phyloP scores from a whole-genome alignment of 495 filamentous ascomycete species.

The Aspergillus homomorphus region DNA sequence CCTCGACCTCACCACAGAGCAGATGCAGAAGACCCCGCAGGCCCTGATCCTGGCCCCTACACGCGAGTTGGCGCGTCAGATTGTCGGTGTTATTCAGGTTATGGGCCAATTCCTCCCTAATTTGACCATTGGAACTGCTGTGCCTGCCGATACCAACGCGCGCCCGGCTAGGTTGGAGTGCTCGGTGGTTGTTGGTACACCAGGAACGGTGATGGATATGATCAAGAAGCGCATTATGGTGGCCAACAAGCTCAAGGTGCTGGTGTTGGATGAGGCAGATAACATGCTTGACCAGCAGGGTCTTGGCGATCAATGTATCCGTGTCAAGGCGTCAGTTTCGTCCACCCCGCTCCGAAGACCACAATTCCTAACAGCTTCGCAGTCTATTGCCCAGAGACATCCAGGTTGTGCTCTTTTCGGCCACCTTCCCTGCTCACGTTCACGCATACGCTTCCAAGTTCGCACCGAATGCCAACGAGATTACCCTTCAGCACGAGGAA shows the following conservation, averaged over 20 bases:
- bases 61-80: constrained; percentile 93
- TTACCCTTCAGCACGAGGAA: constrained; percentile 84
- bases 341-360: constrained; percentile 3
- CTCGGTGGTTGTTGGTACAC: constrained; percentile 86
- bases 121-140: constrained; percentile 69
- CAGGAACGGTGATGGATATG: constrained; percentile 86
- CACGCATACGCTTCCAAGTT: constrained; percentile 74
- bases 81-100: constrained; percentile 71
- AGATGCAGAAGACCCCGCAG: constrained; percentile 60
- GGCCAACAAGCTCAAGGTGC: constrained; percentile 61
- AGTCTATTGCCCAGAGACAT: constrained; percentile 67
- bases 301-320: constrained; percentile 87
- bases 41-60: constrained; percentile 88
- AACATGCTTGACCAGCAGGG: constrained; percentile 96
- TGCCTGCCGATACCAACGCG: constrained; percentile 67
- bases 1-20: constrained; percentile 63
- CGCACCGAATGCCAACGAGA: constrained; percentile 79
- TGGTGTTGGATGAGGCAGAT: constrained; percentile 91
- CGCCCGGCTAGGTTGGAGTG: constrained; percentile 59
- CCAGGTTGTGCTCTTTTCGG: constrained; percentile 92
- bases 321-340: constrained; percentile 71
- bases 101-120: constrained; percentile 80
- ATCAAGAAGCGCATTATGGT: constrained; percentile 70
- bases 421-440: constrained; percentile 87
- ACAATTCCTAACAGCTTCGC: constrained; percentile 15